phyloP scores from a whole-genome alignment of 352 stramenopile species.

The Bremia lactucae region DNA sequence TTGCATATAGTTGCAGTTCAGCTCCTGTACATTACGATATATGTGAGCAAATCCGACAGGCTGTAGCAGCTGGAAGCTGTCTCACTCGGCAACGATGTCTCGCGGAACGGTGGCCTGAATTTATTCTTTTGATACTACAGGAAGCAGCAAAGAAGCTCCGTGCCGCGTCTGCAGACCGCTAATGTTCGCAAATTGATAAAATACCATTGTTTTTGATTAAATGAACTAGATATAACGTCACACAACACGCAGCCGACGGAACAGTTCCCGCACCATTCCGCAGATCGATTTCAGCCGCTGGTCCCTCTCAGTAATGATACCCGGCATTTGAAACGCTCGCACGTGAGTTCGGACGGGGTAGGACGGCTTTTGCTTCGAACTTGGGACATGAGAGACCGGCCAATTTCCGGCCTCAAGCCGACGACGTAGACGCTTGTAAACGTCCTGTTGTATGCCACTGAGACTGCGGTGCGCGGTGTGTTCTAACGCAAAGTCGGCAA shows the following conservation, averaged over 20 bases:
- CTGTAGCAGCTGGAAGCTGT: too few species aligned
- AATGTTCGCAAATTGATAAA: neutral
- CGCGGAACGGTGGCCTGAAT: too few species aligned
- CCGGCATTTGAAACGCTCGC: slow-evolving; percentile 3
- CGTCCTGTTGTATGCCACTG: slow-evolving; percentile 8
- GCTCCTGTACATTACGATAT: too few species aligned
- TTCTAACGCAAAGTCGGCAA: slow-evolving; percentile 16
- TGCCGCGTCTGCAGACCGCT: neutral
- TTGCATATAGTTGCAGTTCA: too few species aligned
- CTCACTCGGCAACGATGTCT: too few species aligned
- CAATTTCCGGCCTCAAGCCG: slow-evolving; percentile 5
- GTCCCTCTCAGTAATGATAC: slow-evolving; percentile 1
- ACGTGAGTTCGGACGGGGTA: slow-evolving; percentile 9
- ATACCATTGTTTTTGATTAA: too few species aligned
- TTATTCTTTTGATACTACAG: neutral
- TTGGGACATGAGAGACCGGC: slow-evolving; percentile 10
- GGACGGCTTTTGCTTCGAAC: slow-evolving; percentile 7
- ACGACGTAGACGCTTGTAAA: slow-evolving; percentile 10
- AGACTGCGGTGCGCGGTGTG: slow-evolving; percentile 15
- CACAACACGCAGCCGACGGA: slow-evolving; percentile 4
- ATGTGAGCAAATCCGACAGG: too few species aligned
- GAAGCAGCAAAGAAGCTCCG: slow-evolving; percentile 6
- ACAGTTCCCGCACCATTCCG: slow-evolving; percentile 5
- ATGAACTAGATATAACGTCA: neutral
- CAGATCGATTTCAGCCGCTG: slow-evolving; percentile 1